Base-by-base conservation (phyloP, 139 green algal genomes). In the Closterium sp. region DNA sequence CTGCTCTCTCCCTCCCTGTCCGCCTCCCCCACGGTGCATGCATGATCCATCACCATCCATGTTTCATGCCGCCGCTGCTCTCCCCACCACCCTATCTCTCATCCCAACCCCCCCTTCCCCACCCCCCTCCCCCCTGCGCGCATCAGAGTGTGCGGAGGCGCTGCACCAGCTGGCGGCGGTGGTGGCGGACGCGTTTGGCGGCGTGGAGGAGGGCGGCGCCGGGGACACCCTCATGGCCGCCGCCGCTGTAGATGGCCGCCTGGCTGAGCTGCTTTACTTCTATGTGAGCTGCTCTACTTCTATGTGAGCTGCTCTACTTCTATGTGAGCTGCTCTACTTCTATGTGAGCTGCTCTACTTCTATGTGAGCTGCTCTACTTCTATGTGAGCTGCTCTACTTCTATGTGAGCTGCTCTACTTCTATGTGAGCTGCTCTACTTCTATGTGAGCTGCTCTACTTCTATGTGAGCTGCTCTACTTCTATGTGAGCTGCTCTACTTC, bases 1-100 rank as follows among this genome's bases (percentile, higher is more conserved):
- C n/a, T n/a, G n/a, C n/a, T n/a, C n/a, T n/a, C n/a, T n/a, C n/a
- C n/a, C n/a, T n/a, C n/a, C n/a, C n/a, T n/a, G n/a, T n/a, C n/a
- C n/a, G n/a, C n/a, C n/a, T n/a, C n/a, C n/a, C n/a, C n/a, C n/a
- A n/a, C n/a, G n/a, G n/a, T n/a, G n/a, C n/a, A n/a, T n/a, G n/a
- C n/a, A n/a, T n/a, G n/a, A n/a, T n/a, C n/a, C n/a, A n/a, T n/a
- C n/a, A n/a, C n/a, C n/a, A n/a, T n/a, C n/a, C n/a, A n/a, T n/a
- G n/a, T n/a, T 9, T n/a, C 89, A 92, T 92, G 89, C 42, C n/a
- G 89, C 70, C 38, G 24, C 88, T 19, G 21, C 88, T 22, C 21
- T 24, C 21, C 86, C 86, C 22, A 19, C 21, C 86, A 21, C 22
- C 86, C 21, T 22, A 28, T 24, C 27, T 27, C 27, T 27, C 27